phyloP scores from a whole-genome alignment of 2,329 filamentous ascomycete species.

The Diaporthe humulicola region DNA sequence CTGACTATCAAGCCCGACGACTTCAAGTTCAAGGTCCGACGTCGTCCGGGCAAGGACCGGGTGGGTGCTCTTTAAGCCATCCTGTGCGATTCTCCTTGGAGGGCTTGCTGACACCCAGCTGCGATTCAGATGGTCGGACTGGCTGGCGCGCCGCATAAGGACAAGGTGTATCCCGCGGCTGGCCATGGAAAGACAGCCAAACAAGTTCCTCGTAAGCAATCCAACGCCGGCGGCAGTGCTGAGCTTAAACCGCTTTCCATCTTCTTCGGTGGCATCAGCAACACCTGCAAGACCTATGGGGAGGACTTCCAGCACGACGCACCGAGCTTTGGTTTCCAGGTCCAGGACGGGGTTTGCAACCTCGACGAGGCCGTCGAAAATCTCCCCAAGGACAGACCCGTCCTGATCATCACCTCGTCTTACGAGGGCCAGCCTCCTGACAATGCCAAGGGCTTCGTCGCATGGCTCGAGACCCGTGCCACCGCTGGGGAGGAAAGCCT shows the following conservation, averaged over 20 bases:
- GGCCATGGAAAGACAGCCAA: not conserved
- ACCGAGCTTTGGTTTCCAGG: conserved; percentile 59
- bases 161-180: conserved; percentile 25
- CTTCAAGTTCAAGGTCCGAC: conserved; percentile 42
- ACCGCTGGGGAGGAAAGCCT: conserved; percentile 47
- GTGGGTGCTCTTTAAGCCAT: not conserved
- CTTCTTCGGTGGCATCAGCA: conserved; percentile 69
- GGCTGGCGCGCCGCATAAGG: conserved; percentile 29
- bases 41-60: conserved; percentile 40
- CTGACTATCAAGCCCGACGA: conserved; percentile 58
- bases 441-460: conserved; percentile 67
- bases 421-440: conserved; percentile 72
- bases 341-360: conserved; percentile 54
- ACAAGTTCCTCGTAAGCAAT: not conserved
- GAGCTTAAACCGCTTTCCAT: conserved; percentile 62
- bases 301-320: conserved; percentile 63
- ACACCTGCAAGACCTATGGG: conserved; percentile 69
- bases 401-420: conserved; percentile 67
- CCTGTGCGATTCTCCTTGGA: not conserved
- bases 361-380: conserved; percentile 65
- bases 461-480: conserved; percentile 63
- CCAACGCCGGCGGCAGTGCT: conserved; percentile 29
- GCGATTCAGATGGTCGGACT: conserved; percentile 19
- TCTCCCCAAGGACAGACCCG: conserved; percentile 61
- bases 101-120: not conserved